Evolutionary conservation across 1,284 basidiomycete genomes (phyloP), one percentile per base, ranked within the genome.

Genomic region (Fomitopsis pinicola): DNA sequence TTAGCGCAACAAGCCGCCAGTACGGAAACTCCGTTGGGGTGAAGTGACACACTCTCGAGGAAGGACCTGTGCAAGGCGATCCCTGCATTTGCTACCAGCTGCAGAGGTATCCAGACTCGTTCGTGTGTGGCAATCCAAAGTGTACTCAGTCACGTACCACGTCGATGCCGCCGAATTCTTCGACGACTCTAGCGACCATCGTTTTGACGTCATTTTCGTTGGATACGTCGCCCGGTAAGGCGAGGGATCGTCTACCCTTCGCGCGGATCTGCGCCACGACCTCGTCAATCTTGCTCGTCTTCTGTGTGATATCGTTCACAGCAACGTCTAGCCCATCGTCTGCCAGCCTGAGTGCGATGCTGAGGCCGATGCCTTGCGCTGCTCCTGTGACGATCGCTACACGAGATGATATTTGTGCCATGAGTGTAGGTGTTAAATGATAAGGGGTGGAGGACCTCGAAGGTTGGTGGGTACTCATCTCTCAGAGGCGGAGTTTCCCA

Each of bases 81-180:
- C 0, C 73, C 73, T 4, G 74, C 74, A 62, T 75, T 75, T 14
- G 73, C 72, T 19, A 75, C 63, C 73, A 75, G 74, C 70, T 71
- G 36, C 8, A 30, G 12, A 5, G 35, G 19, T 33, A 45, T 12
- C 10, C 17, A 22, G n/a, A 10, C 10, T 14, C 22, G 26, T 10
- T 30, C 10, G 9, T 28, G 28, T 19, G 14, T 8, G 48, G 14
- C 8, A 22, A 50, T 33, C 5, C 30, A 33, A 1, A 8, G 9
- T n/a, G 17, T n/a, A 14, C 42, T n/a, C n/a, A 22, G n/a, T 17
- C 6, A 40, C 63, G 22, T 17, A 64, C 63, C 19, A 64, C 63
- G 38, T 64, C 63, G 7, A 64, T 12, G 2, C 62, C 53, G 1
- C 64, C 64, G 19, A 65, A 45, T 19, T 45, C 42, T 5, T 52